Conservation (phyloP, 345 rosid genomes). For the sweet orange (Citrus sinensis) region DNA sequence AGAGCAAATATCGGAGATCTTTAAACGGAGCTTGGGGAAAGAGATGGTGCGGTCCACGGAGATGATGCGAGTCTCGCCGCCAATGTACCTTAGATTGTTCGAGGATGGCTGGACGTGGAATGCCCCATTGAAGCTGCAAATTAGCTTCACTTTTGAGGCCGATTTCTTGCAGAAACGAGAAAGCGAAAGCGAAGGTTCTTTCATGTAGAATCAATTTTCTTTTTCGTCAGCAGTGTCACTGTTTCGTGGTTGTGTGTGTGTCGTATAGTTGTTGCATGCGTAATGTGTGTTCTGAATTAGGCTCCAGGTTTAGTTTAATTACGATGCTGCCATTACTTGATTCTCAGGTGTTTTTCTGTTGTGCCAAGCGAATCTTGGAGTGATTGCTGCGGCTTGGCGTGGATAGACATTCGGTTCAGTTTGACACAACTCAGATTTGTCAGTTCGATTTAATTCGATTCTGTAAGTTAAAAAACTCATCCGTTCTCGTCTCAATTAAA, state of each 20-base stretch:
- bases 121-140: slow-evolving; percentile 38
- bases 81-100: slow-evolving; percentile 24
- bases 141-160: slow-evolving; percentile 18
- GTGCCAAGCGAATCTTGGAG: not conserved
- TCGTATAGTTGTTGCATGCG: no score
- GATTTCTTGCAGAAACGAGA: slow-evolving; percentile 16
- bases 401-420: no score
- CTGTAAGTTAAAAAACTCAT: no score
- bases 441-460: no score
- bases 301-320: not conserved
- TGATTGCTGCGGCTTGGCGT: no score
- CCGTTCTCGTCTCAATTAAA: no score
- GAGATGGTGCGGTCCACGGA: slow-evolving; percentile 20
- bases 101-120: slow-evolving; percentile 16
- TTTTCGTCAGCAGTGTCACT: not conserved
- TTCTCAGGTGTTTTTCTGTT: not conserved
- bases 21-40: slow-evolving; percentile 19
- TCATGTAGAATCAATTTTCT: slow-evolving; percentile 13
- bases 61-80: slow-evolving; percentile 36
- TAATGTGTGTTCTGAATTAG: no score
- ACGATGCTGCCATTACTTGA: not conserved
- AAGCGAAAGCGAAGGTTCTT: slow-evolving; percentile 11
- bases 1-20: slow-evolving; percentile 24
- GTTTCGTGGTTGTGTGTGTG: not conserved
- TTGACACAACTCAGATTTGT: no score